phyloP scores from a whole-genome alignment of 345 rosid genomes.

The Balakata baccata region DNA sequence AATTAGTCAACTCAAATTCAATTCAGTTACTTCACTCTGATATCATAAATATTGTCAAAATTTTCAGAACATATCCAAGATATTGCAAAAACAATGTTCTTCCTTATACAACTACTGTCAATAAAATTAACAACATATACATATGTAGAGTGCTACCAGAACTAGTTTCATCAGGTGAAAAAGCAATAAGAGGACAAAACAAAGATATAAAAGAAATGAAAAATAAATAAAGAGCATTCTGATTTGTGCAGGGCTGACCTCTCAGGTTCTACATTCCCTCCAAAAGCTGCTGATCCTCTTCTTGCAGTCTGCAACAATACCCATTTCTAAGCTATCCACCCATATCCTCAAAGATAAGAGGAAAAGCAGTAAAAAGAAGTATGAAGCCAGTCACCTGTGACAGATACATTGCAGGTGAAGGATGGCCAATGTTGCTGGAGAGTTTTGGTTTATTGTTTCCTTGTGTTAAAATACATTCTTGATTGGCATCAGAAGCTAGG shows the following conservation, averaged over 20 bases:
- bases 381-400: conserved; percentile 34
- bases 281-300: conserved; percentile 23
- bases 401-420: conserved; percentile 17
- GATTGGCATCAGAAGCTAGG: conserved; percentile 14
- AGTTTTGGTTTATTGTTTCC: conserved; percentile 30
- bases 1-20: background rate
- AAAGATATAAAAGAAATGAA: background rate
- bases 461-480: conserved; percentile 22
- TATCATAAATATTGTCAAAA: background rate
- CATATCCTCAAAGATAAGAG: conserved; percentile 7
- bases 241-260: conserved; percentile 24
- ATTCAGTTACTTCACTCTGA: background rate
- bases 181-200: background rate
- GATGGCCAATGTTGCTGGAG: conserved; percentile 20
- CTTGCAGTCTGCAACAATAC: conserved; percentile 27
- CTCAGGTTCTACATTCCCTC: conserved; percentile 24
- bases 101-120: background rate
- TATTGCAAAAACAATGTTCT: background rate
- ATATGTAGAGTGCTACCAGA: background rate
- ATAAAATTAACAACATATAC: background rate
- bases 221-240: background rate
- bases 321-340: conserved; percentile 11
- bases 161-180: background rate
- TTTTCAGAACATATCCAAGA: background rate
- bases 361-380: background rate